A percentile compares a stretch with the other conserved stretches of the same genome.
Conservation (phyloP, 2,329 filamentous ascomycete genomes). For the Aspergillus jensenii region DNA sequence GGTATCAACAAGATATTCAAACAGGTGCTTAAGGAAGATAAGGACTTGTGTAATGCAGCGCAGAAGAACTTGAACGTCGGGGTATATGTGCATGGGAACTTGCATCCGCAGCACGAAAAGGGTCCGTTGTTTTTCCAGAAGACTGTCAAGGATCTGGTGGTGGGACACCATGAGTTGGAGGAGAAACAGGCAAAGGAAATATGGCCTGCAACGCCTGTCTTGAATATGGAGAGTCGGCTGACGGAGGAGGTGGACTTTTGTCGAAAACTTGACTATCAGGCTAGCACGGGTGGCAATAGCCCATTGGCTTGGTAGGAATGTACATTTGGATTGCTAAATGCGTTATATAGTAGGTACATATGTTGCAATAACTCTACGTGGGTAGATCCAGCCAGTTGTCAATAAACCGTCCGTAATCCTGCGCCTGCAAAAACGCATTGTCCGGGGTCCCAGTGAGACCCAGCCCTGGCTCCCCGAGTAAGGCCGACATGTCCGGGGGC, state of each 20-base stretch:
- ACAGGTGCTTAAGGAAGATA: constrained; percentile 64
- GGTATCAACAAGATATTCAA: constrained; percentile 60
- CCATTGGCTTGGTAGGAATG: neutral
- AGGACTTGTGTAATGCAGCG: constrained; percentile 57
- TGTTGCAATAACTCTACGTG: neutral
- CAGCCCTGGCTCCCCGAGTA: constrained; percentile 3
- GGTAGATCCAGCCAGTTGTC: constrained; percentile 9
- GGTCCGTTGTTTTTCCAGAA: constrained; percentile 58
- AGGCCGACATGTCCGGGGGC: constrained; percentile 1
- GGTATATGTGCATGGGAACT: constrained; percentile 60
- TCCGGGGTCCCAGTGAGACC: neutral
- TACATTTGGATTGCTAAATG: neutral
- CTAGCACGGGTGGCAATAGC: neutral
- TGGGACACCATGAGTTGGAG: constrained; percentile 49
- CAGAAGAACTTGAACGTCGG: constrained; percentile 62
- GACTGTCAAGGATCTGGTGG: constrained; percentile 50
- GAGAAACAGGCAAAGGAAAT: constrained; percentile 48
- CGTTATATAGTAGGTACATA: too few relatives aligned
- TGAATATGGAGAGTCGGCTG: neutral
- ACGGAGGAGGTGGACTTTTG: neutral
- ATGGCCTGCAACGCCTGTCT: constrained; percentile 47
- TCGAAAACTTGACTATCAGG: neutral
- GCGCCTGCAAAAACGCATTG: too few relatives aligned
- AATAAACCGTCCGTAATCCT: constrained; percentile 5
- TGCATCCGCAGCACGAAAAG: constrained; percentile 60